Evolutionary conservation across 345 rosid genomes (phyloP).

Genomic region (Limnanthes douglasii): DNA sequence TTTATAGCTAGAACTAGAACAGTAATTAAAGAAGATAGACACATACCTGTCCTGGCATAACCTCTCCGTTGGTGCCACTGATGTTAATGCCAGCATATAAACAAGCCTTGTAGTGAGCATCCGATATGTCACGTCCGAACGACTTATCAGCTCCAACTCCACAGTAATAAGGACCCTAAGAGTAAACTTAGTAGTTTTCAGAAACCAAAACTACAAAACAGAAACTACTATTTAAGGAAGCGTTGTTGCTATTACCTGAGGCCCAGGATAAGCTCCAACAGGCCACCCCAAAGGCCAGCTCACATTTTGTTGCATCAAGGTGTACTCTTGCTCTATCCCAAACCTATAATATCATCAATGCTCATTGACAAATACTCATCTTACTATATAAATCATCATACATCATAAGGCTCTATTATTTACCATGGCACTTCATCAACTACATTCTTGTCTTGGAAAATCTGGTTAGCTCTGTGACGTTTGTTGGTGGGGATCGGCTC

Average conservation of each 20-base stretch:
- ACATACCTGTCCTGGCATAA: slow-evolving; percentile 96
- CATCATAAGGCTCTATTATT: slow-evolving; percentile 4
- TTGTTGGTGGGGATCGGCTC: slow-evolving; percentile 98
- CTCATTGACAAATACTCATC: no score
- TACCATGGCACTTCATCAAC: slow-evolving; percentile 67
- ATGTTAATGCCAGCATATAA: slow-evolving; percentile 91
- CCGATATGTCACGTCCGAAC: slow-evolving; percentile 92
- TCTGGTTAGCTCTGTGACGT: slow-evolving; percentile 74
- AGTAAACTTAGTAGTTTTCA: no score
- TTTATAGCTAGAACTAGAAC: background rate
- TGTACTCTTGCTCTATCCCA: slow-evolving; percentile 99
- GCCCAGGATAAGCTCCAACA: slow-evolving; percentile 93
- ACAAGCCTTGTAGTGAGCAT: slow-evolving; percentile 98
- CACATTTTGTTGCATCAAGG: slow-evolving; percentile 70
- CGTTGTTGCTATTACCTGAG: slow-evolving; percentile 45
- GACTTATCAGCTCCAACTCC: slow-evolving; percentile 96
- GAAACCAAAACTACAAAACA: no score
- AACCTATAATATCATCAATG: slow-evolving; percentile 49
- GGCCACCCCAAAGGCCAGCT: slow-evolving; percentile 99
- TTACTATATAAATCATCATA: slow-evolving; percentile 5
- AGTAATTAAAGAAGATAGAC: background rate
- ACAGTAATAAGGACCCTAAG: slow-evolving; percentile 98
- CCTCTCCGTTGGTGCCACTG: slow-evolving; percentile 95
- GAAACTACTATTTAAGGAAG: no score
- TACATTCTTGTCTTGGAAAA: slow-evolving; percentile 62